These are phyloP conservation scores for Alternaria hordeiaustralica DNA, from an alignment of 2,329 filamentous ascomycete species.

Conservation along the genomic window DNA sequence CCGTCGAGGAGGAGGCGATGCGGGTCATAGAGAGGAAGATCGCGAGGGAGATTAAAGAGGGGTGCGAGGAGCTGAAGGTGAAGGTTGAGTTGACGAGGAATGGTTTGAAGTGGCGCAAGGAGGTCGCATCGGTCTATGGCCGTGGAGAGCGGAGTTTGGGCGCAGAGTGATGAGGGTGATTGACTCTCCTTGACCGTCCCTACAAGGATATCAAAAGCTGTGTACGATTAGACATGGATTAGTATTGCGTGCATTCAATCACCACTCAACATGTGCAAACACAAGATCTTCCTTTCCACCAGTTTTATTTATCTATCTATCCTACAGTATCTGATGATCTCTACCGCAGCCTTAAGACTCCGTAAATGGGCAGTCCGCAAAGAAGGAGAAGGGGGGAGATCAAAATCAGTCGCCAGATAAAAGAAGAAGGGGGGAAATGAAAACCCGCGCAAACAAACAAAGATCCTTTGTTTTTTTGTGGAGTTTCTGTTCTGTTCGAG, in stretches of 20 bases:
- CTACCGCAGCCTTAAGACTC: constrained; percentile 36
- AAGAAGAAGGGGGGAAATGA: not conserved
- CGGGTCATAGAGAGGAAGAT: not conserved
- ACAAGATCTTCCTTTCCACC: constrained; percentile 2
- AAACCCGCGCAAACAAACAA: constrained; percentile 36
- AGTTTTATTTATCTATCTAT: constrained; percentile 23
- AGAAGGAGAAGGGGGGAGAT: constrained; percentile 43
- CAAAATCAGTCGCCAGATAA: constrained; percentile 32
- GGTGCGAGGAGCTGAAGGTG: not conserved
- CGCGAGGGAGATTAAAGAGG: not conserved
- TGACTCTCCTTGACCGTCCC: not conserved
- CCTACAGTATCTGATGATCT: constrained; percentile 45
- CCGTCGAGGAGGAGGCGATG: not conserved
- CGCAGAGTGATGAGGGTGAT: not conserved
- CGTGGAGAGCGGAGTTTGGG: not conserved
- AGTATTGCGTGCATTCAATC: not conserved
- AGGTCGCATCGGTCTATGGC: not conserved
- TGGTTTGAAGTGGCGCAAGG: not conserved
- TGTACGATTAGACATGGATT: not conserved
- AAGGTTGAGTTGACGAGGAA: not conserved
- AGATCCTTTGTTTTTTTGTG: constrained; percentile 41
- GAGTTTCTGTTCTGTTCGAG: constrained; percentile 43
- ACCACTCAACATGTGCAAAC: not conserved
- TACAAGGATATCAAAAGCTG: not conserved
- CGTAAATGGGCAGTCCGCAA: constrained; percentile 6